phyloP scores from a whole-genome alignment of 1,284 basidiomycete genomes.

The Kwoniella shivajii region DNA sequence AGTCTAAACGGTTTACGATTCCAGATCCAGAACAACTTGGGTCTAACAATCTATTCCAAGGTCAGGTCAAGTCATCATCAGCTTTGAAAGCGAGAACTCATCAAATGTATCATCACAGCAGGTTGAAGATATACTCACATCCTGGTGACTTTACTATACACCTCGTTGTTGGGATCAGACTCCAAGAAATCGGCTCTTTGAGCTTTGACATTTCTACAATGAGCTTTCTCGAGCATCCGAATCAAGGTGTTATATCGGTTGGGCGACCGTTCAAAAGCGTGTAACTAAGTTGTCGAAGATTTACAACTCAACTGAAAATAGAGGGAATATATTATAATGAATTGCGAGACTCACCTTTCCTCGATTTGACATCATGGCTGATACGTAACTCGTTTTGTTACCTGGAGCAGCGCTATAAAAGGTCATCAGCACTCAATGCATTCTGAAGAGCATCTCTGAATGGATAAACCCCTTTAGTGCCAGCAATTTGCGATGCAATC shows the following conservation, averaged over 20 bases:
- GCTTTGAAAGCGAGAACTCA: too few relatives aligned
- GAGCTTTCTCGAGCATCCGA: conserved; percentile 76
- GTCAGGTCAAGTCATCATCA: background rate
- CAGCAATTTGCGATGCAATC: background rate
- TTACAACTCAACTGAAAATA: background rate
- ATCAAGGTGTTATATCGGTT: conserved; percentile 77
- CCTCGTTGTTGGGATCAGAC: conserved; percentile 64
- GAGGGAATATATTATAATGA: conserved; percentile 14
- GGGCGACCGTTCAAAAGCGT: conserved; percentile 82
- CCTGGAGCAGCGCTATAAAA: conserved; percentile 77
- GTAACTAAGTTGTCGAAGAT: conserved; percentile 59
- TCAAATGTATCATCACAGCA: too few relatives aligned
- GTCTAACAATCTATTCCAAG: conserved; percentile 73
- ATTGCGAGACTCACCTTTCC: conserved; percentile 70
- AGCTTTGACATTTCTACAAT: conserved; percentile 74
- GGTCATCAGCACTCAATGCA: background rate
- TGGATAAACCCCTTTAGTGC: too few relatives aligned
- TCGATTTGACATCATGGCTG: conserved; percentile 77
- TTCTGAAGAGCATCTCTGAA: too few relatives aligned
- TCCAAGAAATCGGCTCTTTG: conserved; percentile 76
- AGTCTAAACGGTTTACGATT: conserved; percentile 84
- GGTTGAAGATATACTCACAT: conserved; percentile 67
- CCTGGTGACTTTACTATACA: conserved; percentile 71
- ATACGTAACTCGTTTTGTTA: conserved; percentile 95
- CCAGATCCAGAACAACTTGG: conserved; percentile 93